Base-by-base conservation (phyloP, 306 rosid genomes). In the Prunus mume region DNA sequence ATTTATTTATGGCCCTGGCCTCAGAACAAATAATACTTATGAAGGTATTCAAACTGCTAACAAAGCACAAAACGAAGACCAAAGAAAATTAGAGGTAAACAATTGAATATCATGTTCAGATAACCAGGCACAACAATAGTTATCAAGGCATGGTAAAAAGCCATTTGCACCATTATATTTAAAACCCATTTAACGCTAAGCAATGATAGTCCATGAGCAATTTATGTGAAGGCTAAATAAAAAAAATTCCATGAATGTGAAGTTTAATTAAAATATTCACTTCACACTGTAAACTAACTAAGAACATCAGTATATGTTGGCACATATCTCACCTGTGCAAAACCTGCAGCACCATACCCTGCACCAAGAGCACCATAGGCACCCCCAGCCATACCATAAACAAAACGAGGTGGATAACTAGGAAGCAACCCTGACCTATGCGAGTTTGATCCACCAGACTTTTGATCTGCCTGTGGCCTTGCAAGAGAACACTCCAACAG, bases 381-480 rank as follows among this genome's bases (percentile, higher is more conserved):
- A 79, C 90, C 86, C n/a, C 95, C 98, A 77, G 84, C 83, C 84
- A 88, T 60, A 73, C 94, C 93, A 82, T 86, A 92, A 74, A 94
- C 93, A 78, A 78, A 79, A 49, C 65, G 91, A 79, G 96, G 91
- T 22, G 93, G 95, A 87, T 92, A 95, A 75, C 81, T 90, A 15
- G 96, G 92, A 88, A 95, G 93, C 84, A 90, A 77, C 67, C 96
- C 98, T 54, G 90, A 68, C 76, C 86, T 92, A 78, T 78, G 95
- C 51, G 81, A 66, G 80, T 85, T 88, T 51, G 87, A 83, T 60
- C 89, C 97, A 69, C 86, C 89, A 58, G 93, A 80, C 82, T 89
- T 95, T 73, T 91, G 97, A 81, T 90, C 97, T 68, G 91, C 86
- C 85, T 95, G 98, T 51, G 98, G 98, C 84, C 93, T 92, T 79